Base-by-base conservation (phyloP, 139 green algal species). In the Dunaliella sp. region DNA sequence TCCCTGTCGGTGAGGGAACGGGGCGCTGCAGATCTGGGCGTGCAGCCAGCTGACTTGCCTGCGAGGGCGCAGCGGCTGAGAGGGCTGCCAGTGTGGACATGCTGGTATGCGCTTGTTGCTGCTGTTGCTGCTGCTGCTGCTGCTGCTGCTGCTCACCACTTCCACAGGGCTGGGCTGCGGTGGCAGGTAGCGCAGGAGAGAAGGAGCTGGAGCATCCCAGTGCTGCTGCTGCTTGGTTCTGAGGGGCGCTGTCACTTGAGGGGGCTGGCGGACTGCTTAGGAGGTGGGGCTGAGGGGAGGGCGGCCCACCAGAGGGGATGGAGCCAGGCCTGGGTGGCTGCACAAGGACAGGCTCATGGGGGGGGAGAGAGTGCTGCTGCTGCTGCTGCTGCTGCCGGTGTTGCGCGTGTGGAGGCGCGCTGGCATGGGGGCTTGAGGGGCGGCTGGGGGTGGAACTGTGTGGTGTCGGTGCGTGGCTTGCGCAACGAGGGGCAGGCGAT, bases 81-180 rank as follows among this genome's bases (percentile, higher is more conserved):
- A 79, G 82, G 3, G 74, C 25, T 80, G 74, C 21, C 16, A 34
- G 30, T 12, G 12, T 80, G 28, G 12, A 38, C 59, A 36, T n/a
- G 2, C 7, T 1, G 65, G 57, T 33, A 65, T 34, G 35, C 59
- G 31, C 0, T 34, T 36, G 38, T 48, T 83, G 81, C 38, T 57
- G 33, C 75, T 86, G 48, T 7, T 65, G 48, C 16, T 65, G 48
- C 7, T 7, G 48, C 48, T 65, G 48, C 48, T 16, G 48, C 48
- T 65, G 22, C 86, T 89, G 38, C 82, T 32, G 58, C 72, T 83
- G 82, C 77, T 81, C 16, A n/a, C n/a, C n/a, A n/a, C n/a, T n/a
- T n/a, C n/a, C n/a, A n/a, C n/a, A n/a, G n/a, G n/a, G n/a, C n/a
- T n/a, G n/a, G n/a, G n/a, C n/a, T n/a, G n/a, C n/a, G n/a, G n/a